Conservation (phyloP, 106 monocot genomes). For the Dendrobium officinale region DNA sequence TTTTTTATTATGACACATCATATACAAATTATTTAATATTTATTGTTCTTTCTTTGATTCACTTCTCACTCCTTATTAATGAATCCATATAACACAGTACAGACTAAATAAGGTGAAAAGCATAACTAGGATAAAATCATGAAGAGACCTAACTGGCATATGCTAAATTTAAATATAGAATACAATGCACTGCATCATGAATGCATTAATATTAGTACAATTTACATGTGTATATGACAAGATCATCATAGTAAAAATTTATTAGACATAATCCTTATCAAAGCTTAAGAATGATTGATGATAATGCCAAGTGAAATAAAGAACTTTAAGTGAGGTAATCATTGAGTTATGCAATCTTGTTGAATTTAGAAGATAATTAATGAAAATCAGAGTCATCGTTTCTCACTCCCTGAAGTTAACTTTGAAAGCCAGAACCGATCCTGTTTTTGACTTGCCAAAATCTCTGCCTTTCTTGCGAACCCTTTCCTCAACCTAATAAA, state of each 20-base stretch:
- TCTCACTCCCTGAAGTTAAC: slow-evolving; percentile 97
- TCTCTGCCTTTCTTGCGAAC: slow-evolving; percentile 82
- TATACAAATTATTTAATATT: too few relatives aligned
- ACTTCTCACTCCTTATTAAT: too few relatives aligned
- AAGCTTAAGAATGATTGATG: too few relatives aligned
- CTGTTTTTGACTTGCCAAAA: slow-evolving; percentile 78
- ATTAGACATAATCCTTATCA: not conserved
- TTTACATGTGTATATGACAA: not conserved
- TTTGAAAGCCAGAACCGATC: slow-evolving; percentile 94
- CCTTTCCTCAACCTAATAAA: slow-evolving; percentile 79
- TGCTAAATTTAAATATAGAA: too few relatives aligned
- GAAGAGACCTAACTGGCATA: too few relatives aligned
- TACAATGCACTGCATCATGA: not conserved
- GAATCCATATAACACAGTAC: too few relatives aligned
- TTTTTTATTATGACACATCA: too few relatives aligned
- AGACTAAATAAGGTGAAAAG: too few relatives aligned
- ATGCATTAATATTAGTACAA: not conserved
- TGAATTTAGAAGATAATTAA: not conserved
- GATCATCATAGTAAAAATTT: not conserved
- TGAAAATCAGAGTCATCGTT: slow-evolving; percentile 9
- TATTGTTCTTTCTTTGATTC: too few relatives aligned
- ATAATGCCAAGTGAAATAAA: too few relatives aligned
- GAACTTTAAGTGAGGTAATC: not conserved
- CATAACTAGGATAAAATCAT: too few relatives aligned
- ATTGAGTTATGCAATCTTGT: not conserved